Evolutionary conservation across 208 protist genomes (phyloP).

Genomic region (Acanthamoeba healyi): DNA sequence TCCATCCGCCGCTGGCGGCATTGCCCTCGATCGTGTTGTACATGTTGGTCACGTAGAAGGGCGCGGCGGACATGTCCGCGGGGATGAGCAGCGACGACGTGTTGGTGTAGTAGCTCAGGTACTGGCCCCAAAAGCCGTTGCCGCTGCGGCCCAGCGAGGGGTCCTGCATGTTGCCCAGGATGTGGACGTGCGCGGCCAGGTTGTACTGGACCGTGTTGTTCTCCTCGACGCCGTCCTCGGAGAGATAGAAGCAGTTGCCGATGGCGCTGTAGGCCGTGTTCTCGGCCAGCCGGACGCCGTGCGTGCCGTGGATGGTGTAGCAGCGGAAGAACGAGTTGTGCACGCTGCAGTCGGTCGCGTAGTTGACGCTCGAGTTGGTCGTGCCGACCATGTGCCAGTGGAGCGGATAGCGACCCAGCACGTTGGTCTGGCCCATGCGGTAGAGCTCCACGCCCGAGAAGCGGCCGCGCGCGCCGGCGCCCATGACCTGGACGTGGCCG

Average conservation of each 20-base stretch:
- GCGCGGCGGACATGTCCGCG: conserved; percentile 81
- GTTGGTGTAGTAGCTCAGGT: neutral
- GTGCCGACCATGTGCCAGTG: conserved; percentile 81
- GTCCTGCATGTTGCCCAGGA: conserved; percentile 73
- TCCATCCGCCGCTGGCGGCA: conserved; percentile 83
- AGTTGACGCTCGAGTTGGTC: neutral
- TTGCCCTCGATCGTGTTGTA: conserved; percentile 86
- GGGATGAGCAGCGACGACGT: conserved; percentile 50
- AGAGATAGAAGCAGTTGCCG: conserved; percentile 87
- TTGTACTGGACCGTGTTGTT: conserved; percentile 87
- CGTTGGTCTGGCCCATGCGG: conserved; percentile 82
- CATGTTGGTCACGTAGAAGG: conserved; percentile 87
- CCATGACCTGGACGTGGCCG: conserved; percentile 80
- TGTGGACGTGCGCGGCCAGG: conserved; percentile 83
- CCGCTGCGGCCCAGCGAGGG: neutral
- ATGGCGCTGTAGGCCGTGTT: conserved; percentile 86
- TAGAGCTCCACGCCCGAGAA: conserved; percentile 78
- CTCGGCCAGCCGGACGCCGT: conserved; percentile 76
- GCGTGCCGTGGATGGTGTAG: conserved; percentile 84
- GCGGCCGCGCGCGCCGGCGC: conserved; percentile 24
- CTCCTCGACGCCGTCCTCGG: conserved; percentile 88
- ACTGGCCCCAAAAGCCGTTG: neutral
- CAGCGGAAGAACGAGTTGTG: conserved; percentile 83
- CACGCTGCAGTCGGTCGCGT: conserved; percentile 75
- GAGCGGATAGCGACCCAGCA: conserved; percentile 83